phyloP scores from a whole-genome alignment of 768 basidiomycete genomes.

The Trametes coccinea region DNA sequence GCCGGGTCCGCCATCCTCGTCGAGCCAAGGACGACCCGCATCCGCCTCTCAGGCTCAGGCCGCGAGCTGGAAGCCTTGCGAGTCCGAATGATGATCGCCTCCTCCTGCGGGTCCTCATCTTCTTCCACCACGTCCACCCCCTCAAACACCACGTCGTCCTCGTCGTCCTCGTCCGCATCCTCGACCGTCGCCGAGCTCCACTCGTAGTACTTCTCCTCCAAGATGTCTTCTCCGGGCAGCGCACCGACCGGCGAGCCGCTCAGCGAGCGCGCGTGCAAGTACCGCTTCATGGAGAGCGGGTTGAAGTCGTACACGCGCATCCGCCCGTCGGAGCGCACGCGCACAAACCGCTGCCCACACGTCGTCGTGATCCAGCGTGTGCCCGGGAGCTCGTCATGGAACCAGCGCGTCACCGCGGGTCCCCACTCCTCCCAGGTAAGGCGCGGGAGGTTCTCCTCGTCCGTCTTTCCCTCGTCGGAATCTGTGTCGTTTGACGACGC shows the following conservation, averaged over 20 bases:
- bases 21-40: conserved; percentile 14
- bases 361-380: conserved; percentile 36
- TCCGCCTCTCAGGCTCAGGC: background rate
- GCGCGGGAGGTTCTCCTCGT: background rate
- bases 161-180: background rate
- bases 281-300: conserved; percentile 15
- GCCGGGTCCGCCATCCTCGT: conserved; percentile 5
- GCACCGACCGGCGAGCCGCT: conserved; percentile 3
- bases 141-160: background rate
- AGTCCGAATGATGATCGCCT: background rate
- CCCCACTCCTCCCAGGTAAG: conserved; percentile 32
- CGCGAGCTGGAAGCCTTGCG: background rate
- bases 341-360: conserved; percentile 33
- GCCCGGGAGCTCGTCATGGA: conserved; percentile 24
- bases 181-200: background rate
- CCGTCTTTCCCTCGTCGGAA: background rate
- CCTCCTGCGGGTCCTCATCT: background rate
- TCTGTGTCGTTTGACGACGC: background rate
- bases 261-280: background rate
- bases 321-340: conserved; percentile 11
- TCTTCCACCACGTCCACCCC: background rate
- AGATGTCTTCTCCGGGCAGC: conserved; percentile 6
- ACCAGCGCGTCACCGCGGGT: conserved; percentile 26
- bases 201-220: conserved; percentile 5
- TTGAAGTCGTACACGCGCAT: conserved; percentile 30